Base-by-base conservation (phyloP, 768 basidiomycete species). In the Mycena albidolilacea region DNA sequence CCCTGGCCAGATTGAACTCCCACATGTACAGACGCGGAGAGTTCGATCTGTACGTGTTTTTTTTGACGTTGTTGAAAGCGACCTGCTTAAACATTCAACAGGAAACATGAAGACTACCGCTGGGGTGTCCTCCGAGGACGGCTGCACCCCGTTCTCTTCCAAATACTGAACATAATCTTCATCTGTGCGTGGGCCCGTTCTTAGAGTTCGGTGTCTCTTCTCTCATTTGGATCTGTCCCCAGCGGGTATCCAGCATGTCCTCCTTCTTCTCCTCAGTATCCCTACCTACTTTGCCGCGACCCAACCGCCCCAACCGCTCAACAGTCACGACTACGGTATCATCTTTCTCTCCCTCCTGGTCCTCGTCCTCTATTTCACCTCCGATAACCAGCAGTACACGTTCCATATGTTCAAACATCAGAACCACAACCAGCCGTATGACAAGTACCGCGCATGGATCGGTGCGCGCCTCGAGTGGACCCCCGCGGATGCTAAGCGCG, bases 361-460 rank as follows among this genome's bases (percentile, higher is more conserved):
- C 17, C 80, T 97, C 57, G 86, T 84, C 1, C 74, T 91, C 44
- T 97, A 99, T 79, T 96, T 95, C 83, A 90, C 88, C 0, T 89
- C 97, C 7, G 97, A 99, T 81, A 96, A 97, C 76, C 95, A 97
- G 80, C 97, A 98, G 77, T 97, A 90, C 81, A 90, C 93, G 4
- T 97, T 87, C 82, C 94, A 95, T 74, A 89, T 88, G 0, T 93
- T 91, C 82, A 98, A 99, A 81, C 90, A 90, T 71, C 80, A 80
- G 7, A 81, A 82, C 12, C 77, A 30, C 30, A 30, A 30, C 23
- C 23, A 23, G 82, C 63, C 78, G 80, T 21, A 88, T 88, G 84
- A 87, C 74, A 80, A 82, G 39, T 77, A 77, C 23, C 81, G 87
- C 44, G 89, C 94, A 10, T 93, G 94, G 92, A 82, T 84, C 30